Evolutionary conservation across 495 filamentous ascomycete genomes (phyloP).

Genomic region (Daldinia vernicosa): DNA sequence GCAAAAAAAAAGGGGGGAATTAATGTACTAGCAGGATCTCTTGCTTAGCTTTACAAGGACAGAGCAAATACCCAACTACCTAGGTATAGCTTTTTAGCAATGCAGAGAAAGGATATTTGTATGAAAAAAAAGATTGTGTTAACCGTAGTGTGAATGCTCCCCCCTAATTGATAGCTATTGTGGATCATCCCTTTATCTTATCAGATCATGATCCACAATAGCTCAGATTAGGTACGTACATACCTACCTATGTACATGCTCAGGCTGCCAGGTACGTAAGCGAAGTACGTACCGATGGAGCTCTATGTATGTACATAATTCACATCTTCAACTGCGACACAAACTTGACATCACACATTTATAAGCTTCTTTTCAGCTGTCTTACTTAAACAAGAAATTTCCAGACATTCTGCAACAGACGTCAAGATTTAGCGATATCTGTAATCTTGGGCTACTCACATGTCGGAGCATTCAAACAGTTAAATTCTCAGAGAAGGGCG

Average conservation of each 20-base stretch:
- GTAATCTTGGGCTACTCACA: neutral
- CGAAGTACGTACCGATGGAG: slow-evolving; percentile 19
- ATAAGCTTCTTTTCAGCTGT: slow-evolving; percentile 2
- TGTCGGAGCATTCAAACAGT: slow-evolving; percentile 1
- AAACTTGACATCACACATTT: slow-evolving; percentile 18
- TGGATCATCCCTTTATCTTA: slow-evolving; percentile 24
- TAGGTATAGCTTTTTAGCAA: neutral
- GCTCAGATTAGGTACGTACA: slow-evolving; percentile 16
- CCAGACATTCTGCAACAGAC: neutral
- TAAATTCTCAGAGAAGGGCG: slow-evolving; percentile 5
- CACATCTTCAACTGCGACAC: slow-evolving; percentile 6
- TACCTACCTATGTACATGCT: neutral
- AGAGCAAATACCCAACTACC: neutral
- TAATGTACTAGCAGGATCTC: slow-evolving; percentile 20
- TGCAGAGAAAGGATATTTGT: slow-evolving; percentile 2
- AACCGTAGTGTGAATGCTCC: neutral
- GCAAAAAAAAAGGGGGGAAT: neutral
- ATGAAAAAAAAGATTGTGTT: neutral
- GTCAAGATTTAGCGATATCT: neutral
- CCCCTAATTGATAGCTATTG: neutral
- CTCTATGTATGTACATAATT: neutral
- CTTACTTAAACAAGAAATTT: slow-evolving; percentile 8
- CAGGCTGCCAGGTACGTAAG: slow-evolving; percentile 15
- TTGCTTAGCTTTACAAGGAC: neutral
- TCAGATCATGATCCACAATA: slow-evolving; percentile 15